Conservation (phyloP, 768 basidiomycete genomes). For the Panus rudis region DNA sequence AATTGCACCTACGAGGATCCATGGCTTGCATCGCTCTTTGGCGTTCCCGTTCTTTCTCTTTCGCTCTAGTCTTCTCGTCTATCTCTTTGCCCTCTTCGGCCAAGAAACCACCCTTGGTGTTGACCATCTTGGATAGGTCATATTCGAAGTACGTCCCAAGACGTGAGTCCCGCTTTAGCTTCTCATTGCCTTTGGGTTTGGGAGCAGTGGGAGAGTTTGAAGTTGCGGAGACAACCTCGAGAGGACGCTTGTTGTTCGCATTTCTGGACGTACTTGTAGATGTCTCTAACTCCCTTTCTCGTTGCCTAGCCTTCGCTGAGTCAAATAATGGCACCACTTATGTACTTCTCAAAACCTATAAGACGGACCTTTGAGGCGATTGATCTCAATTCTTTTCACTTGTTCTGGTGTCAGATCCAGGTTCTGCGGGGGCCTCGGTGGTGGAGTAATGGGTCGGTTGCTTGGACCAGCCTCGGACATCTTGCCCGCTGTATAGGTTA, state of each 20-base stretch:
- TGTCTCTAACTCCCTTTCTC: conserved; percentile 51
- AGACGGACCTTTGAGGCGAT: conserved; percentile 61
- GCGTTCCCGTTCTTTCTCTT: conserved; percentile 77
- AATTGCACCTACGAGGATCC: conserved; percentile 57
- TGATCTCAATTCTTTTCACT: conserved; percentile 66
- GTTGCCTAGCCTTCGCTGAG: conserved; percentile 72
- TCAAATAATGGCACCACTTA: background rate
- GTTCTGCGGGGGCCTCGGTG: conserved; percentile 20
- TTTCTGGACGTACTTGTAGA: conserved; percentile 47
- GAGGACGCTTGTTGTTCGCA: conserved; percentile 68
- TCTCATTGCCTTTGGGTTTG: conserved; percentile 39
- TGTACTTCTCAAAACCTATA: background rate
- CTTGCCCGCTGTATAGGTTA: conserved; percentile 7
- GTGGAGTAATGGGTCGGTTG: conserved; percentile 33
- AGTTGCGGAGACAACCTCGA: conserved; percentile 47
- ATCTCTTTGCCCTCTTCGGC: conserved; percentile 82
- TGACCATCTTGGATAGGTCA: conserved; percentile 94
- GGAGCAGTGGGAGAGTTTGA: conserved; percentile 57
- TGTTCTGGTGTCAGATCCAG: conserved; percentile 54
- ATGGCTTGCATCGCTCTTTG: conserved; percentile 67
- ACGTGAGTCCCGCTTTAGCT: conserved; percentile 65
- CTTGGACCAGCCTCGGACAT: conserved; percentile 13
- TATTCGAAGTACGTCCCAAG: conserved; percentile 95
- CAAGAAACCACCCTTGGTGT: conserved; percentile 93
- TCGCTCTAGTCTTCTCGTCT: conserved; percentile 66